Percentiles rank a stretch among this genome's conserved stretches.
Evolutionary conservation across 257 asterid species (phyloP).

Genomic region (Solanum tarapatanum): DNA sequence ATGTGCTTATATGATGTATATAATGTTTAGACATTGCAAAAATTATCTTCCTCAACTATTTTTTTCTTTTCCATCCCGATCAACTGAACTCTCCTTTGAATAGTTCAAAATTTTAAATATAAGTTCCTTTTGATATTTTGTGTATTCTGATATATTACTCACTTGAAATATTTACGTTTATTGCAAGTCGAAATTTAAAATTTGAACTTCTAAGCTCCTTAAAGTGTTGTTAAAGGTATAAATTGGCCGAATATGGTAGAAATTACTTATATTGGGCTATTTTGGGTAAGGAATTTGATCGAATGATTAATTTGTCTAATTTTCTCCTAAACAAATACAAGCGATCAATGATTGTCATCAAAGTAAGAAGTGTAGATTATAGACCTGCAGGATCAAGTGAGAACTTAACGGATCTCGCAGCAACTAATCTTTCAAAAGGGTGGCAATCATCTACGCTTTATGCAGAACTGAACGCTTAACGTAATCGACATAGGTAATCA

Average conservation of each 20-base stretch:
- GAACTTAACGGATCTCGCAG: neutral
- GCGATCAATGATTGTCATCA: neutral
- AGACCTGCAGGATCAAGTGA: neutral
- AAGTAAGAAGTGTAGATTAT: neutral
- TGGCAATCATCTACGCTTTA: accelerated
- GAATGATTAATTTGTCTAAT: no score
- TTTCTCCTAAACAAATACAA: no score
- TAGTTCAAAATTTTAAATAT: neutral
- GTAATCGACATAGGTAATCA: neutral
- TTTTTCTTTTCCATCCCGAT: neutral
- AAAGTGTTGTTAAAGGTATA: neutral
- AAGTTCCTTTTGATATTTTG: neutral
- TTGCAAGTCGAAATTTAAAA: neutral
- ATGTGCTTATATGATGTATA: no score
- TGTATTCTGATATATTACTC: neutral
- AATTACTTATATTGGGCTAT: neutral
- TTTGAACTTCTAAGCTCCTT: neutral
- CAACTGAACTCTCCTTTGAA: neutral
- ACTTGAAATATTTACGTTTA: neutral
- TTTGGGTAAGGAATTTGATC: no score
- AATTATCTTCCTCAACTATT: neutral
- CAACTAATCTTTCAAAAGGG: neutral
- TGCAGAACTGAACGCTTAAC: no score
- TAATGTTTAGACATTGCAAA: neutral
- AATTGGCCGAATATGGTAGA: neutral